These are phyloP conservation scores for Moesziomyces parantarcticus DNA, from an alignment of 1,284 basidiomycete species.

Conservation along the genomic window DNA sequence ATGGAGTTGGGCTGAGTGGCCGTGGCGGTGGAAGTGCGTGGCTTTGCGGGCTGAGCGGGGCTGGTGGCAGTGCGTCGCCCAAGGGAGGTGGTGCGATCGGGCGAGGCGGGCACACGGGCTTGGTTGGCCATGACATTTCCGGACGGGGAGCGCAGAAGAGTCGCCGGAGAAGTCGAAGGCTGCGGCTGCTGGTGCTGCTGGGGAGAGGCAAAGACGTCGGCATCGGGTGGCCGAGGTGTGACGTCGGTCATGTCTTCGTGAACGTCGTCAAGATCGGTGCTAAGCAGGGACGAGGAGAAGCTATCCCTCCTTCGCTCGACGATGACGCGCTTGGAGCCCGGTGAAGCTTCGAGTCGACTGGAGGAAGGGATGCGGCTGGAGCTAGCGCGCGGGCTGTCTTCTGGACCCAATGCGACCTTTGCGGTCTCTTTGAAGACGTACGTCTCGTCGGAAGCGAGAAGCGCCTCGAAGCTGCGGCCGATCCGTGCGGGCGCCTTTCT, in stretches of 20 bases:
- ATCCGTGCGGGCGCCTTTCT: slow-evolving; percentile 32
- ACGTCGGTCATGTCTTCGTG: slow-evolving; percentile 18
- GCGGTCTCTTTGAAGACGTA: slow-evolving; percentile 43
- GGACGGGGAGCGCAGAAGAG: neutral
- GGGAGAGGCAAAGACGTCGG: slow-evolving; percentile 13
- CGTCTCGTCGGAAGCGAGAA: slow-evolving; percentile 54
- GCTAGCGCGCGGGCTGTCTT: slow-evolving; percentile 8
- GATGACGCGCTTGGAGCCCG: slow-evolving; percentile 25
- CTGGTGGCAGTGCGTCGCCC: slow-evolving; percentile 11
- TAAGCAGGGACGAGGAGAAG: slow-evolving; percentile 14
- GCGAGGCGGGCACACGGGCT: slow-evolving; percentile 22
- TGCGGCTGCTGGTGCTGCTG: slow-evolving; percentile 3
- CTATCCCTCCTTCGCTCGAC: slow-evolving; percentile 27
- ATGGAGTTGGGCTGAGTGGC: slow-evolving; percentile 17
- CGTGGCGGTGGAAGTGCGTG: slow-evolving; percentile 11
- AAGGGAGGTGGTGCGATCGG: slow-evolving; percentile 40
- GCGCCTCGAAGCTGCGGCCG: slow-evolving; percentile 47
- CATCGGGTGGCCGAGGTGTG: slow-evolving; percentile 25
- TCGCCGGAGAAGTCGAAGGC: slow-evolving; percentile 5
- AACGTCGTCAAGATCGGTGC: slow-evolving; percentile 11
- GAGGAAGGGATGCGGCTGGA: neutral
- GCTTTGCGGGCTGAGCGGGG: slow-evolving; percentile 2
- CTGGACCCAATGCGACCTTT: slow-evolving; percentile 25
- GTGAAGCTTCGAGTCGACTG: neutral
- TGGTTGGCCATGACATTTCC: slow-evolving; percentile 3